Evolutionary conservation across 148 eudicot species (phyloP), one percentile per base, ranked within the genome.

Genomic region (Polygonum aviculare): DNA sequence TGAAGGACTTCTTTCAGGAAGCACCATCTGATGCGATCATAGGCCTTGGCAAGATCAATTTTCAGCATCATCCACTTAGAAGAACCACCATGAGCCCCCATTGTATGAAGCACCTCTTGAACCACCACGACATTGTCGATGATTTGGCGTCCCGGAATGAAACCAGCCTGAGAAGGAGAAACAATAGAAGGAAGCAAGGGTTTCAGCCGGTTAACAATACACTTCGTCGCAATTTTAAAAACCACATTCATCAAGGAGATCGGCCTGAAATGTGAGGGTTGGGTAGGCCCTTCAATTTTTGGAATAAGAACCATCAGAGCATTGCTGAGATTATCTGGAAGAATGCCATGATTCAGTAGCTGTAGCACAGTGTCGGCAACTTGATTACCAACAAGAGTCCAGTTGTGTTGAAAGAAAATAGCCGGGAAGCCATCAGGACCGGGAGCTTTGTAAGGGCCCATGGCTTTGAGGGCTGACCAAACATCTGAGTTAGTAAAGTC

Each of bases 271-370:
- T 54, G 26, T 0, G 60, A 7, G 0, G 60, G 26, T 1, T 1
- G 0, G 5, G 1, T 3, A 3, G 26, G 26, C 0, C 0, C 0
- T 1, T 18, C 22, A 0, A 2, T 1, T 2, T 54, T 54, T 0
- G 60, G 60, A 2, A 54, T n/a, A 0, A 54, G 9, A 5, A 54
- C 26, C 8, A 54, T 4, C 7, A 18, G 2, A 1, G 60, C 60
- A 7, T 54, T 0, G 0, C 9, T 0, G 0, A 54, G 0, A 6
- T 7, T 1, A 1, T 0, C 3, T 0, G 22, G 22, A n/a, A 54
- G 4, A 1, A 1, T 0, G 0, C 22, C 9, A 0, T n/a, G 0
- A 2, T 54, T 54, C 7, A 54, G 2, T 0, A 54, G 0, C 0
- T 2, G 1, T 7, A 54, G 60, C 0, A 18, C 8, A 0, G 26